A percentile compares a stretch with the other conserved stretches of the same genome.
These are phyloP conservation scores for Phytophthora fragariaefolia DNA, from an alignment of 352 stramenopile species.

Conservation along the genomic window DNA sequence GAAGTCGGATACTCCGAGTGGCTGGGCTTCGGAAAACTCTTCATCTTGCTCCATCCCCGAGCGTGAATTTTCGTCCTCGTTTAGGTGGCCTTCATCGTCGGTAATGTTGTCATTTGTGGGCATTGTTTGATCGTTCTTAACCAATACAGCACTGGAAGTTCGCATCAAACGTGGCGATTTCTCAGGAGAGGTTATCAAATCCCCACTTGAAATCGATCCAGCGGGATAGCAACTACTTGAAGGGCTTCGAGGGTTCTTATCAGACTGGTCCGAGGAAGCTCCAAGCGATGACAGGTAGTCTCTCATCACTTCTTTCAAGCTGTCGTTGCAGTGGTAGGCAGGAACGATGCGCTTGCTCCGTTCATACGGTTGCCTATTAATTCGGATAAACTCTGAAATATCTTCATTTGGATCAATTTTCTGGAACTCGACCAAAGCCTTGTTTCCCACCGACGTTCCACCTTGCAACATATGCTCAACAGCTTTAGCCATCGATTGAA, in stretches of 20 bases:
- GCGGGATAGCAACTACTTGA: conserved; percentile 3
- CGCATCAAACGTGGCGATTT: conserved; percentile 11
- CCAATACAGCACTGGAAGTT: neutral
- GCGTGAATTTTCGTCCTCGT: conserved; percentile 21
- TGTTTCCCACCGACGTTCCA: conserved; percentile 41
- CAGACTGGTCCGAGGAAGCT: conserved; percentile 24
- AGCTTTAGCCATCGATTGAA: conserved; percentile 74
- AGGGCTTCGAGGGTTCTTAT: conserved; percentile 20
- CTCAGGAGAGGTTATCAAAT: conserved; percentile 15
- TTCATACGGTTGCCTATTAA: conserved; percentile 54
- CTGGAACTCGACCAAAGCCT: conserved; percentile 50
- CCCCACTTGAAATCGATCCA: conserved; percentile 9
- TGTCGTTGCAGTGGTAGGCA: conserved; percentile 54
- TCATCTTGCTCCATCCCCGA: conserved; percentile 39
- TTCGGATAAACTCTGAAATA: conserved; percentile 68
- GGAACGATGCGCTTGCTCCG: conserved; percentile 54
- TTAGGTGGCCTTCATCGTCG: conserved; percentile 7
- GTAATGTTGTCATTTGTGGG: conserved; percentile 9
- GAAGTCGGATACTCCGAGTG: conserved; percentile 72
- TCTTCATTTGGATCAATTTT: conserved; percentile 64
- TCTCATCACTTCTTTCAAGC: conserved; percentile 59
- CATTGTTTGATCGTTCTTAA: conserved; percentile 2
- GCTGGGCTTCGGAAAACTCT: conserved; percentile 51
- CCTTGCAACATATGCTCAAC: conserved; percentile 67
- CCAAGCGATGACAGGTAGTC: conserved; percentile 48